Conservation (phyloP, 768 basidiomycete genomes). For the Trametes cingulata region DNA sequence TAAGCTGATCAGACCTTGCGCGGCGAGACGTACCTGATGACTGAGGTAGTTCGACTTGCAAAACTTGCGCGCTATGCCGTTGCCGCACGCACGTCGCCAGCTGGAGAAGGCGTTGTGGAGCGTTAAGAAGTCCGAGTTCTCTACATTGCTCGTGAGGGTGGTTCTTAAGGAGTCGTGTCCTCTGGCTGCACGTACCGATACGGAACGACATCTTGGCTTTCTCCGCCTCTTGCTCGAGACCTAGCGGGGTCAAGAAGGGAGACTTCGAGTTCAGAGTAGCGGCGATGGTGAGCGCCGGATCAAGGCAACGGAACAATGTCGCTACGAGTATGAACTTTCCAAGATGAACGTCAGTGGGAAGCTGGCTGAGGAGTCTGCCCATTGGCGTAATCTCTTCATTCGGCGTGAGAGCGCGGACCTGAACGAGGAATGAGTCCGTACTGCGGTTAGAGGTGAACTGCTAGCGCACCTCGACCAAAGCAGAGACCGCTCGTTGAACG, state of each 20-base stretch:
- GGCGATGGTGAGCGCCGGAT: slow-evolving; percentile 95
- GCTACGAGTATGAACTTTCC: slow-evolving; percentile 91
- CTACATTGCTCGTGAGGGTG: slow-evolving; percentile 39
- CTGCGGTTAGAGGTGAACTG: neutral
- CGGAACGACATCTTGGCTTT: slow-evolving; percentile 80
- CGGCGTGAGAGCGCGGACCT: slow-evolving; percentile 85
- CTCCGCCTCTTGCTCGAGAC: slow-evolving; percentile 84
- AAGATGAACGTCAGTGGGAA: slow-evolving; percentile 94
- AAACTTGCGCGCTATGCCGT: slow-evolving; percentile 66
- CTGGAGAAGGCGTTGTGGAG: slow-evolving; percentile 87
- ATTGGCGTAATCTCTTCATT: slow-evolving; percentile 93
- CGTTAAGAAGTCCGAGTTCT: slow-evolving; percentile 94
- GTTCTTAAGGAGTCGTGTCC: neutral
- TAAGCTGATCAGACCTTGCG: neutral
- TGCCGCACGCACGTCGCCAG: slow-evolving; percentile 79
- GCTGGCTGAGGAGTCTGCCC: slow-evolving; percentile 84
- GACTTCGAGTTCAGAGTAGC: slow-evolving; percentile 92
- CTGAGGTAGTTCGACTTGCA: slow-evolving; percentile 81
- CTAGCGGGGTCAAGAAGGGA: slow-evolving; percentile 88
- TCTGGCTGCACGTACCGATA: slow-evolving; percentile 51
- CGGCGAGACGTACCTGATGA: slow-evolving; percentile 55
- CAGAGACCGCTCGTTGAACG: slow-evolving; percentile 85
- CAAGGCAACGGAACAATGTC: slow-evolving; percentile 83
- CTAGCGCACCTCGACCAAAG: slow-evolving; percentile 77
- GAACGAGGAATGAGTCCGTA: neutral